phyloP scores from a whole-genome alignment of 2,329 filamentous ascomycete species.

The Ophiosphaerella korrae region DNA sequence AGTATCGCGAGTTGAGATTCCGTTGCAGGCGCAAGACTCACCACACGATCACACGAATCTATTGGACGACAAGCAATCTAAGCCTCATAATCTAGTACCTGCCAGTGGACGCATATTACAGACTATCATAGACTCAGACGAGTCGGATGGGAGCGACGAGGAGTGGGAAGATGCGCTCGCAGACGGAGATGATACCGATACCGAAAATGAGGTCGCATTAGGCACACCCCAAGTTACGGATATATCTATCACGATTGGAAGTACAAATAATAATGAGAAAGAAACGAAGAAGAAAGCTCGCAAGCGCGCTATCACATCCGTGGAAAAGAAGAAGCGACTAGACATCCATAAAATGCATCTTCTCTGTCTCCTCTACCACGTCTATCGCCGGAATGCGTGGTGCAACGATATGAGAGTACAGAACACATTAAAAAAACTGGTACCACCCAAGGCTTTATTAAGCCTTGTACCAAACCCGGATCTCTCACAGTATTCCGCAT shows the following conservation, averaged over 20 bases:
- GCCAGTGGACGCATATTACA: constrained; percentile 40
- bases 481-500: constrained; percentile 74
- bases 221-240: constrained; percentile 44
- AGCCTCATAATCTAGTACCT: constrained; percentile 9
- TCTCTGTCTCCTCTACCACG: constrained; percentile 79
- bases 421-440: constrained; percentile 55
- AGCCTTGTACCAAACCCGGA: constrained; percentile 71
- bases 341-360: constrained; percentile 87
- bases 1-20: constrained; percentile 10
- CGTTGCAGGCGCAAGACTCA: constrained; percentile 7
- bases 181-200: constrained; percentile 30
- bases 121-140: constrained; percentile 53
- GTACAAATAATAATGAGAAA: constrained; percentile 32
- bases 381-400: constrained; percentile 80
- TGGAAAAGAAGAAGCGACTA: constrained; percentile 66
- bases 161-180: constrained; percentile 64
- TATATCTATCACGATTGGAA: constrained; percentile 50
- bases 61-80: neutral
- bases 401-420: constrained; percentile 80
- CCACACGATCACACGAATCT: constrained; percentile 5
- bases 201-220: constrained; percentile 27
- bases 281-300: constrained; percentile 45
- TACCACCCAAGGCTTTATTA: constrained; percentile 68
- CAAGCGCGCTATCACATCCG: constrained; percentile 59
- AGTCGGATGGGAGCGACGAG: constrained; percentile 63